These are phyloP conservation scores for Aspergillus bertholletiae DNA, from an alignment of 495 filamentous ascomycete genomes.

Conservation along the genomic window DNA sequence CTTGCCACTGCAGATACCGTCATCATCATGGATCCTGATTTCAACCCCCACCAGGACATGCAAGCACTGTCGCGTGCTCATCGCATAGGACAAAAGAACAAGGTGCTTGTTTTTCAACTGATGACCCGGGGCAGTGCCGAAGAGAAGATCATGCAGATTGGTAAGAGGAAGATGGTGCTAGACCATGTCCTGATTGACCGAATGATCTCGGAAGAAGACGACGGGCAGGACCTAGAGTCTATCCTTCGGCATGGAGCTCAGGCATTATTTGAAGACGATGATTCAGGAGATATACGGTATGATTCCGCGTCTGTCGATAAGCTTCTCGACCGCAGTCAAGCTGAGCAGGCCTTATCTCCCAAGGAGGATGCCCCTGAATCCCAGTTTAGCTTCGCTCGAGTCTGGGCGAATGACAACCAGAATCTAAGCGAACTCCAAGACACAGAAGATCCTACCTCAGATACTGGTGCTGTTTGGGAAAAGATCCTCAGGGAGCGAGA, in stretches of 20 bases:
- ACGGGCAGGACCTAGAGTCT: conserved; percentile 73
- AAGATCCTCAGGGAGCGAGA: conserved; percentile 81
- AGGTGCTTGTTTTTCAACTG: conserved; percentile 90
- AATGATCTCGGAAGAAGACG: conserved; percentile 75
- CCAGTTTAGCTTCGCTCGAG: conserved; percentile 84
- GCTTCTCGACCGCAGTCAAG: conserved; percentile 78
- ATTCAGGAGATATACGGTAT: conserved; percentile 65
- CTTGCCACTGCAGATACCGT: conserved; percentile 96
- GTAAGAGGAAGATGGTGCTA: conserved; percentile 89
- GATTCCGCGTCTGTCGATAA: conserved; percentile 78
- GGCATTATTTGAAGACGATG: conserved; percentile 76
- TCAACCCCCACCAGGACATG: conserved; percentile 97
- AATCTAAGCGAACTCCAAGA: conserved; percentile 59
- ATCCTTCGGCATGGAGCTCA: conserved; percentile 86
- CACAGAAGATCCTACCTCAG: conserved; percentile 39
- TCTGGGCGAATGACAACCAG: conserved; percentile 83
- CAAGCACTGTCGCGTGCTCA: conserved; percentile 93
- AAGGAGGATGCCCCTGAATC: conserved; percentile 61
- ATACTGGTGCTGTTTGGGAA: conserved; percentile 72
- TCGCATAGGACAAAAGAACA: conserved; percentile 92
- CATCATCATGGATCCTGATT: conserved; percentile 97
- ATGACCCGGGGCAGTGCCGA: conserved; percentile 86
- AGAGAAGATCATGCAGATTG: conserved; percentile 95
- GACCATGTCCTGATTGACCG: conserved; percentile 92
- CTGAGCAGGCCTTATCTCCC: conserved; percentile 63